Percentiles rank a stretch among this genome's conserved stretches.
Conservation (phyloP, 768 basidiomycete genomes). For the Panellus pusillus region DNA sequence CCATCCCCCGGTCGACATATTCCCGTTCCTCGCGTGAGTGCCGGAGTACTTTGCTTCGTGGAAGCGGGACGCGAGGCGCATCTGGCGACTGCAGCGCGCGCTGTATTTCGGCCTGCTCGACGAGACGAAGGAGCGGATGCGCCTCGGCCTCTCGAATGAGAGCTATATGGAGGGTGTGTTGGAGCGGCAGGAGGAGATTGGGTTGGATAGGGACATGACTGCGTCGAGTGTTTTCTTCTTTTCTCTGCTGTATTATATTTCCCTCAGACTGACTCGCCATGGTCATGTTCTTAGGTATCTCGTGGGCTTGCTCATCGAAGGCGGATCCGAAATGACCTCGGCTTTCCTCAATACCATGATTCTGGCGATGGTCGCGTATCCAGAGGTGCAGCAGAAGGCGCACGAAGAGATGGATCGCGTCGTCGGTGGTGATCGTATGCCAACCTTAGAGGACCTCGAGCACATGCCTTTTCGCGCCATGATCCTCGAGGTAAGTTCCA, state of each 20-base stretch:
- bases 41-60: constrained; percentile 23
- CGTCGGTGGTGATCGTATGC: constrained; percentile 24
- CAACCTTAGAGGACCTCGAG: constrained; percentile 19
- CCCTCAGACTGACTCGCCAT: neutral
- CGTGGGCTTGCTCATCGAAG: constrained; percentile 31
- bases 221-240: neutral
- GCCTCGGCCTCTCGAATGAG: constrained; percentile 27
- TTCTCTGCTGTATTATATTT: neutral
- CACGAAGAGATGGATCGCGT: constrained; percentile 29
- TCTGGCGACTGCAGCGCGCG: constrained; percentile 25
- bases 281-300: constrained; percentile 28
- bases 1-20: constrained; percentile 18
- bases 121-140: constrained; percentile 24
- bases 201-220: neutral
- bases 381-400: constrained; percentile 25
- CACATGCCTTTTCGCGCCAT: constrained; percentile 26
- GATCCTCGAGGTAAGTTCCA: constrained; percentile 22
- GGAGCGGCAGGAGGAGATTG: constrained; percentile 3
- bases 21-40: constrained; percentile 20
- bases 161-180: constrained; percentile 33
- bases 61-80: constrained; percentile 19
- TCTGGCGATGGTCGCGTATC: constrained; percentile 25
- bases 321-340: constrained; percentile 30
- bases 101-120: constrained; percentile 29
- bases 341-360: constrained; percentile 24